phyloP scores from a whole-genome alignment of 257 asterid genomes.

The Ophiorrhiza pumila region DNA sequence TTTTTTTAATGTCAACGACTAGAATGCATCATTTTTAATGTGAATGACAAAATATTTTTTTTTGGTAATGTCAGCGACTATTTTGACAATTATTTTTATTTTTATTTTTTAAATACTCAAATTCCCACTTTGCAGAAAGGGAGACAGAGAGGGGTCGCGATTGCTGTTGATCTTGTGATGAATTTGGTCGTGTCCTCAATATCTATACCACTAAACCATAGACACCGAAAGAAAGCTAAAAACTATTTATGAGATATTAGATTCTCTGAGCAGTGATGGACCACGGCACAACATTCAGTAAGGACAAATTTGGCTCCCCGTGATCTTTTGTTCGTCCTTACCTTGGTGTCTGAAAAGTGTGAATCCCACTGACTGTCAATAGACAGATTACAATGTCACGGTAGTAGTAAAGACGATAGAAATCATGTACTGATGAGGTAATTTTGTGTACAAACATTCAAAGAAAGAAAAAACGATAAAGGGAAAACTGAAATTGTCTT shows the following conservation, averaged over 20 bases:
- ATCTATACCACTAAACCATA: not conserved
- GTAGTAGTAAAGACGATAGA: not conserved
- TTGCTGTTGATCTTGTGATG: slow-evolving; percentile 5
- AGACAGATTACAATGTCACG: not conserved
- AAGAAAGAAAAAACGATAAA: too few relatives aligned
- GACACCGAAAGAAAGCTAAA: slow-evolving; percentile 9
- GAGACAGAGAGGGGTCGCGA: too few relatives aligned
- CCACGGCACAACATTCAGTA: slow-evolving; percentile 13
- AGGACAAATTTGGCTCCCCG: slow-evolving; percentile 38
- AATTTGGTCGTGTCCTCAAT: not conserved
- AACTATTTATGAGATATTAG: slow-evolving; percentile 21
- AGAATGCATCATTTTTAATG: too few relatives aligned
- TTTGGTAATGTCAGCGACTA: too few relatives aligned
- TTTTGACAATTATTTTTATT: too few relatives aligned
- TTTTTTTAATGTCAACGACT: too few relatives aligned
- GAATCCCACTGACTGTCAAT: slow-evolving; percentile 6
- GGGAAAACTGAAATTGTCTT: too few relatives aligned
- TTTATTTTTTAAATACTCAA: not conserved
- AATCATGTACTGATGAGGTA: not conserved
- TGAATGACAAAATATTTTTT: too few relatives aligned
- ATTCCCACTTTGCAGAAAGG: not conserved
- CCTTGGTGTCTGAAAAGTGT: not conserved
- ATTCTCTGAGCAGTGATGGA: slow-evolving; percentile 20
- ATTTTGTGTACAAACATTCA: too few relatives aligned
- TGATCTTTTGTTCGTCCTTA: slow-evolving; percentile 27